A percentile compares a stretch with the other conserved stretches of the same genome.
phyloP scores from a whole-genome alignment of 768 basidiomycete species.

The Lentinula boryana region DNA sequence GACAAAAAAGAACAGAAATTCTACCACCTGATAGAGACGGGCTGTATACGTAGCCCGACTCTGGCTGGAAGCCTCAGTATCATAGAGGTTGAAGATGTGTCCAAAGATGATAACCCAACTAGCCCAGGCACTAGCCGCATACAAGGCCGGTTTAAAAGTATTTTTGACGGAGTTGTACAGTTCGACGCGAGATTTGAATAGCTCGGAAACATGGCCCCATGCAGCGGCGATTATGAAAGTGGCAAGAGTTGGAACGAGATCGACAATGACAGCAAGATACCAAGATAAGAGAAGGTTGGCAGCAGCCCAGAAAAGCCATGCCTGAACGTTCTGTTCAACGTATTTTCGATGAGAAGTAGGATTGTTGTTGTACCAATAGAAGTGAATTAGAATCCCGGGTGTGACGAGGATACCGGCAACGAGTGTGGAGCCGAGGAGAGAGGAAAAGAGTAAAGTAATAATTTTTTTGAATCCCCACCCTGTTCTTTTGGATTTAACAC shows the following conservation, averaged over 20 bases:
- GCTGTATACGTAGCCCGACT: constrained; percentile 60
- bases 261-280: constrained; percentile 69
- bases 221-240: constrained; percentile 46
- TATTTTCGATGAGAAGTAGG: constrained; percentile 50
- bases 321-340: constrained; percentile 60
- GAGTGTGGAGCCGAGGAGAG: constrained; percentile 66
- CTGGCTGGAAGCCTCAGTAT: constrained; percentile 23
- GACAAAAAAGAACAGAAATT: constrained; percentile 73
- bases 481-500: constrained; percentile 33
- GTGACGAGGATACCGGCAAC: constrained; percentile 56
- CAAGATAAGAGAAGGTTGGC: constrained; percentile 74
- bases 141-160: constrained; percentile 65
- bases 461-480: constrained; percentile 53
- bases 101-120: constrained; percentile 75
- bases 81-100: constrained; percentile 55
- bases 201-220: constrained; percentile 77
- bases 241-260: constrained; percentile 54
- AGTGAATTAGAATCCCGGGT: constrained; percentile 58
- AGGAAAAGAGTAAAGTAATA: constrained; percentile 59
- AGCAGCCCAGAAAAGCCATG: constrained; percentile 82
- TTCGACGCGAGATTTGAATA: constrained; percentile 59
- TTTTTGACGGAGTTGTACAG: constrained; percentile 67
- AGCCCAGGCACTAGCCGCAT: constrained; percentile 63
- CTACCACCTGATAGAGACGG: constrained; percentile 56
- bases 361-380: constrained; percentile 64